phyloP scores from a whole-genome alignment of 1,284 basidiomycete genomes.

The Sporisorium iseilematis-ciliati region DNA sequence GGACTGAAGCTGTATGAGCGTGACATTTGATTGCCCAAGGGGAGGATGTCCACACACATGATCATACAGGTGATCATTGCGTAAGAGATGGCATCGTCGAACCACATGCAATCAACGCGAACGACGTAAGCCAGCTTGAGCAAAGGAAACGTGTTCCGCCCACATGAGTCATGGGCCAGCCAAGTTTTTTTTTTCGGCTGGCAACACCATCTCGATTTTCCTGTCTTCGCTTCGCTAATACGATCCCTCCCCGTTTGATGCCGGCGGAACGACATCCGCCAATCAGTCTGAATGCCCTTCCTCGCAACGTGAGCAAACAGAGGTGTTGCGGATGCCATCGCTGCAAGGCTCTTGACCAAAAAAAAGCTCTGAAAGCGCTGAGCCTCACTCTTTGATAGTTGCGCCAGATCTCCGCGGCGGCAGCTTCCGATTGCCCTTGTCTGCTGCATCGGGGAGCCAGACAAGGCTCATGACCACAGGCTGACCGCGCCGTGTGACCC shows the following conservation, averaged over 20 bases:
- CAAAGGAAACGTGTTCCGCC: not conserved
- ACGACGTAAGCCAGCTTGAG: too few species aligned
- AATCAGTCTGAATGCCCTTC: not conserved
- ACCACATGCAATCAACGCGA: not conserved
- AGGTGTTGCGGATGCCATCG: not conserved
- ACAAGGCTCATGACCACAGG: not conserved
- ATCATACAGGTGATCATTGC: too few species aligned
- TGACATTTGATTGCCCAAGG: not conserved
- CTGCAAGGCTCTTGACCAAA: not conserved
- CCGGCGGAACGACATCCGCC: not conserved
- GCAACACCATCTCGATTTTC: not conserved
- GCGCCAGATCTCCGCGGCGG: constrained; percentile 22
- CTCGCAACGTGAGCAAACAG: not conserved
- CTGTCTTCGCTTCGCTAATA: not conserved
- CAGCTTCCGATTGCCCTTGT: constrained; percentile 12
- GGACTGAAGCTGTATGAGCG: too few species aligned
- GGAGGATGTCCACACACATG: not conserved
- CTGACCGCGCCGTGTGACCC: constrained; percentile 11
- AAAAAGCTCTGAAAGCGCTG: not conserved
- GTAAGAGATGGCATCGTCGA: not conserved
- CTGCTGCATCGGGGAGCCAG: not conserved
- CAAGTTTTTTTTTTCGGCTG: not conserved
- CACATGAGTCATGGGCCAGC: constrained; percentile 11
- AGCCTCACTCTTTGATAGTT: not conserved
- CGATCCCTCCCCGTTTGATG: not conserved